Evolutionary conservation across 1,139 yeast genomes (phyloP).

Genomic region (Debaryomyces udenii): DNA sequence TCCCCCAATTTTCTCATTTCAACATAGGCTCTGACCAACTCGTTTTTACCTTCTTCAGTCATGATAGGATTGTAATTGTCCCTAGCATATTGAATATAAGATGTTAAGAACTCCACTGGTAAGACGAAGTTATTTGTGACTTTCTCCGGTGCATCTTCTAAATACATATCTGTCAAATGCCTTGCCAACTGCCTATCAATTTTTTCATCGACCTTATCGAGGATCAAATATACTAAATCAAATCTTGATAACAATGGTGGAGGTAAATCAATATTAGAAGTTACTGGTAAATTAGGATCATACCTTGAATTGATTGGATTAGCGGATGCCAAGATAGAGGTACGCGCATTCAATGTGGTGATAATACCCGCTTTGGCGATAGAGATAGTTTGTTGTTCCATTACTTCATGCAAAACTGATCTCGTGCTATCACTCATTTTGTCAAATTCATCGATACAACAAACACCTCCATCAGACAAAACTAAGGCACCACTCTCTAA

Average conservation of each 20-base stretch:
- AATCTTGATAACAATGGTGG: conserved; percentile 95
- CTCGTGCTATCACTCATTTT: conserved; percentile 95
- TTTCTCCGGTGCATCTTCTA: conserved; percentile 82
- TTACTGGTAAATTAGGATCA: conserved; percentile 90
- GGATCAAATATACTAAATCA: conserved; percentile 86
- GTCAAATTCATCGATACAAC: conserved; percentile 98
- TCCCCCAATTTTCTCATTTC: conserved; percentile 95
- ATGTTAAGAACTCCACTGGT: conserved; percentile 84
- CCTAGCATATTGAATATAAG: conserved; percentile 90
- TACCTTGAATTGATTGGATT: conserved; percentile 97
- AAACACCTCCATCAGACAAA: conserved; percentile 95
- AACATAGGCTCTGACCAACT: conserved; percentile 86
- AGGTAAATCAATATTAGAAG: conserved; percentile 92
- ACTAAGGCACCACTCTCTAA: conserved; percentile 97
- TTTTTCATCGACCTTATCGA: conserved; percentile 89
- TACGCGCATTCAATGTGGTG: conserved; percentile 93
- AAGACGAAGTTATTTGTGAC: conserved; percentile 68
- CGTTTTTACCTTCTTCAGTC: conserved; percentile 79
- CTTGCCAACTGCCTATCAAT: conserved; percentile 85
- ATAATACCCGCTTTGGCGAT: conserved; percentile 98
- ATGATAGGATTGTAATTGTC: conserved; percentile 78
- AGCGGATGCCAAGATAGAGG: conserved; percentile 94
- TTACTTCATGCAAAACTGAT: conserved; percentile 95
- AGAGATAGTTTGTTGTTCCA: conserved; percentile 98
- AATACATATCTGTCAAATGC: conserved; percentile 88